Evolutionary conservation across 2,329 filamentous ascomycete species (phyloP).

Genomic region (Fusarium albosuccineum): DNA sequence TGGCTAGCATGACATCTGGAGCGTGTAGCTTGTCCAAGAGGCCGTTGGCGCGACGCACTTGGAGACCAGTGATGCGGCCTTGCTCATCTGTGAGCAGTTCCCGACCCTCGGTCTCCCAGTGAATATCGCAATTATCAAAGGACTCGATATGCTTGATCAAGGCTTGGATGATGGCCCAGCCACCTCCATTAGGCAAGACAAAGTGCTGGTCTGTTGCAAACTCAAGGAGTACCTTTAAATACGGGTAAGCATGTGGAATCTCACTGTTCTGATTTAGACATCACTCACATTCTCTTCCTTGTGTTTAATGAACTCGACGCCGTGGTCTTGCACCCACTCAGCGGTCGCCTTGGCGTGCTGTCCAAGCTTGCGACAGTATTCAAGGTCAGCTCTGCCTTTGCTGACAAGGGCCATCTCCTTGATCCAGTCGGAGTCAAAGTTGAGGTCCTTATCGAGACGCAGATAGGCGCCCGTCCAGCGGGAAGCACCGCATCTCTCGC

Average conservation of each 20-base stretch:
- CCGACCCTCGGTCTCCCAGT: constrained; percentile 1
- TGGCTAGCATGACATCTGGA: background rate
- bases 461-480: constrained; percentile 5
- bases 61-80: background rate
- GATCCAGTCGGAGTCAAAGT: constrained; percentile 8
- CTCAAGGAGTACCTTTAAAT: background rate
- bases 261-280: background rate
- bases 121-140: background rate
- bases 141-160: background rate
- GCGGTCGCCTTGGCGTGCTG: background rate
- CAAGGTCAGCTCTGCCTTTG: background rate
- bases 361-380: constrained; percentile 3
- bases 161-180: background rate
- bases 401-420: constrained; percentile 4
- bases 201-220: background rate
- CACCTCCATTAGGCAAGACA: background rate
- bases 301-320: constrained; percentile 2
- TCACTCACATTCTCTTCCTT: constrained; percentile 7
- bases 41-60: background rate
- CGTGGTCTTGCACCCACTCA: background rate
- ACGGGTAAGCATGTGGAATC: background rate
- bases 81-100: background rate
- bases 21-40: background rate
- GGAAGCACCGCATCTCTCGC: constrained; percentile 6
- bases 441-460: constrained; percentile 7